Evolutionary conservation across 176 grass and related monocot species (phyloP).

Genomic region (Typha latifolia): DNA sequence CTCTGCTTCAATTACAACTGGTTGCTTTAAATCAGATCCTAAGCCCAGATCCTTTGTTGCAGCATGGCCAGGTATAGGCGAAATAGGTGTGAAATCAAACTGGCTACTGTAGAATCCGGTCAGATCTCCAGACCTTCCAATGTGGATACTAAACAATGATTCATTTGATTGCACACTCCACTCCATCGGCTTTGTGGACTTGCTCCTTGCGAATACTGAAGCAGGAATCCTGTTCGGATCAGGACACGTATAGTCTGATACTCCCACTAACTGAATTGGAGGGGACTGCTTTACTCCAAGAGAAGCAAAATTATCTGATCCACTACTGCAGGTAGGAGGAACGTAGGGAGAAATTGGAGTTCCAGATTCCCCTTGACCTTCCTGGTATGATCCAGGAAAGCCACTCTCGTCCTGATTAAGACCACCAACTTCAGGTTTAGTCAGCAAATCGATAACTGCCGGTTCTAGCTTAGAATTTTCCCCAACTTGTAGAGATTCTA

Average conservation of each 20-base stretch:
- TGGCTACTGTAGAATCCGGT: conserved; percentile 12
- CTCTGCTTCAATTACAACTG: neutral
- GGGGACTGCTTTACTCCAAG: conserved; percentile 13
- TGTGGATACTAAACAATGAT: conserved; percentile 70
- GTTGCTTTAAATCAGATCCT: neutral
- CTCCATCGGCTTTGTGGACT: conserved; percentile 32
- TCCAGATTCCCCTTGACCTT: too few relatives aligned
- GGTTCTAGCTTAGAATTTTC: neutral
- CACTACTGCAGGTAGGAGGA: neutral
- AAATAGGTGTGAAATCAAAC: conserved; percentile 46
- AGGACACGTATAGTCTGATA: neutral
- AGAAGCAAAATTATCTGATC: neutral
- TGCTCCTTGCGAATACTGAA: conserved; percentile 41
- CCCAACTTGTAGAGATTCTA: neutral
- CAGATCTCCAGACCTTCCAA: conserved; percentile 27
- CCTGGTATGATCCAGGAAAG: too few relatives aligned
- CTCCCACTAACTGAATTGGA: conserved; percentile 20
- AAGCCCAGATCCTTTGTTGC: neutral
- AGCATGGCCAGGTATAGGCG: conserved; percentile 10
- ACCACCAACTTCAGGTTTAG: conserved; percentile 6
- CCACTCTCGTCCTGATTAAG: too few relatives aligned
- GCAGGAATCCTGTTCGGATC: conserved; percentile 61
- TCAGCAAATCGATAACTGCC: neutral
- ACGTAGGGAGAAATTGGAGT: too few relatives aligned
- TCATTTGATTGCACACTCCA: conserved; percentile 71